Evolutionary conservation across 2,329 filamentous ascomycete species (phyloP), one percentile per base, ranked within the genome.

Genomic region (Chaetomiaceae sp.): DNA sequence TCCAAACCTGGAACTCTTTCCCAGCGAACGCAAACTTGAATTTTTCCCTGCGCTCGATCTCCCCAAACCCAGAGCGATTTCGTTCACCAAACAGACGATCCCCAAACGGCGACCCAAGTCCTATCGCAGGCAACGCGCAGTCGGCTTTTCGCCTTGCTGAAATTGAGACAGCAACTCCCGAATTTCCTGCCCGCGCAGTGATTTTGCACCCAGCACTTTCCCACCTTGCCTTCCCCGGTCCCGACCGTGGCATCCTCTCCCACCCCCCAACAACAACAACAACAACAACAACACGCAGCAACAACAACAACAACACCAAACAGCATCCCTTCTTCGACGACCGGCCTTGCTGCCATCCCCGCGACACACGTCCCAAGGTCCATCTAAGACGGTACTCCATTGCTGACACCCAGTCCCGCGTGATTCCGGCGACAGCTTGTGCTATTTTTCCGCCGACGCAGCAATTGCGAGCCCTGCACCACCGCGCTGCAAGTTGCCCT

Each of bases 51-150:
- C 53, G 19, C 48, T 57, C 48, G 40, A 31, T 56, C 8, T 13
- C 30, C 9, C 55, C 49, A 40, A 47, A 48, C 30, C 33, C 37
- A 38, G 52, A 49, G 48, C 50, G 50, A 57, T 50, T 54, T 55
- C 46, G 46, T 45, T 50, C 50, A 48, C 52, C 23, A 55, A 53
- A 46, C 51, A 39, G 41, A 41, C 55, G 39, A 30, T 34, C 41
- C 34, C 20, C 21, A 43, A 51, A 48, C 52, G 56, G 57, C 57
- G 57, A 61, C 37, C 27, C 50, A 59, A 55, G 54, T 58, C 56
- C 51, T 57, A 37, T 40, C 37, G 19, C 25, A 59, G 54, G 46
- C 56, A 58, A 46, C 40, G 35, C 38, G 27, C 51, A 44, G 48
- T 48, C 45, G 50, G 45, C 48, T 41, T 56, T 55, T 39, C 25